Evolutionary conservation across 2,329 filamentous ascomycete species (phyloP), one percentile per base, ranked within the genome.

Genomic region (Stagonosporopsis chrysanthemi): DNA sequence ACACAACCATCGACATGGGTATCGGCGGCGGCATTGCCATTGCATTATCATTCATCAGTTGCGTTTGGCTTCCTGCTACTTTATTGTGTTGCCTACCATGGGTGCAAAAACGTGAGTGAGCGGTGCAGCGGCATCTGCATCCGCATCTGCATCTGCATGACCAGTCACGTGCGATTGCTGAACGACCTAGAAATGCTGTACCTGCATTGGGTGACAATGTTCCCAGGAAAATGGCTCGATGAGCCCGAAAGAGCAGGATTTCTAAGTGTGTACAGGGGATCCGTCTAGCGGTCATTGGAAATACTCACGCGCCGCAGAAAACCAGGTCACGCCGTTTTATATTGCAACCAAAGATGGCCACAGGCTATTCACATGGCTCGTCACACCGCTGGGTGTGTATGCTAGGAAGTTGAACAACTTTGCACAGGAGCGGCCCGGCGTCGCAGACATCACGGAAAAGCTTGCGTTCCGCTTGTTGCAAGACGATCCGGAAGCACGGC

Each of bases 331-430:
- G 2, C 90, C 94, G 0, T 97, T 97, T 75, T 86, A 84, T 22
- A 78, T 97, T 44, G 78, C 77, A 1, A 95, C 92, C 0, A 81
- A 86, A 2, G 93, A 97, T 72, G 86, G 87, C 39, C 87, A 93
- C 74, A 86, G 81, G 1, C 79, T 97, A 7, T 96, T 95, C 72
- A 89, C 90, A n/a, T 98, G 94, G 94, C 92, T 97, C 68, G 83
- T 97, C 48, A 79, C 97, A 44, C 94, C 94, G 0, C 77, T 96
- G 5, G 86, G 88, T 28, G 78, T 91, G 0, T 96, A 96, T 72
- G 81, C 86, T 7, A 82, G 87, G 61, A 83, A 96, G 66, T 88
- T 92, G 64, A 77, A 82, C 14, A 77, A 78, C 2, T 80, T 96
- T 11, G 88, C 94, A 65, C 76, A 82, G 9, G 78, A 80, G 12